Conservation (phyloP, 257 asterid genomes). For the Plectranthus barbatus region DNA sequence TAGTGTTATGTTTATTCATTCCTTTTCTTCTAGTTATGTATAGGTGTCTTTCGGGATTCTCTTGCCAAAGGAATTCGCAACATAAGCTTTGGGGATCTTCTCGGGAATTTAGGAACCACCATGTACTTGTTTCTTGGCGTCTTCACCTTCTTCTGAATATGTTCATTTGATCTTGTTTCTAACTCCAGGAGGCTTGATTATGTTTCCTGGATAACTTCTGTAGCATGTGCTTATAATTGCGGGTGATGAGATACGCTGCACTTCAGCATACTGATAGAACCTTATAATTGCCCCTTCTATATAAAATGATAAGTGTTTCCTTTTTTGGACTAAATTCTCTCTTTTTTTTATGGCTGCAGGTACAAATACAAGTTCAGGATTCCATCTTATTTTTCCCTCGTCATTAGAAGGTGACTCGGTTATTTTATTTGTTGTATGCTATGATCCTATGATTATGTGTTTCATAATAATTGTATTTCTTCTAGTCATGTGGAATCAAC, state of each 20-base stretch:
- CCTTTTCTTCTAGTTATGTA: conserved; percentile 1
- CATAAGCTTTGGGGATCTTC: conserved; percentile 90
- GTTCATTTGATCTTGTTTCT: neutral
- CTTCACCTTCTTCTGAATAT: conserved; percentile 20
- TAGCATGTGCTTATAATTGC: conserved; percentile 4
- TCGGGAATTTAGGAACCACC: conserved; percentile 77
- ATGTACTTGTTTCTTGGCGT: conserved; percentile 40
- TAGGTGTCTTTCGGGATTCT: conserved; percentile 83
- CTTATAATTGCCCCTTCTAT: neutral
- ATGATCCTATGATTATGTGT: neutral
- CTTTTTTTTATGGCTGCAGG: conserved; percentile 43
- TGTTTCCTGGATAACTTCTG: neutral
- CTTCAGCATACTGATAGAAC: conserved; percentile 1
- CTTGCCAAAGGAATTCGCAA: conserved; percentile 75
- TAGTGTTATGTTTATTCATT: neutral
- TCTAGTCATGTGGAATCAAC: conserved; percentile 12
- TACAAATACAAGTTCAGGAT: conserved; percentile 88
- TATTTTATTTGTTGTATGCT: neutral
- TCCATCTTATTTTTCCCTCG: conserved; percentile 91
- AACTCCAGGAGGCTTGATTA: neutral
- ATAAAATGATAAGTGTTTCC: neutral
- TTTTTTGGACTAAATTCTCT: neutral
- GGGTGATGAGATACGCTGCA: neutral
- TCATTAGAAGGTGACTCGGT: conserved; percentile 68
- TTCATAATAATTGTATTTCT: neutral